Evolutionary conservation across 352 stramenopile genomes (phyloP), one percentile per base, ranked within the genome.

Genomic region (Globisporangium takayamanum): DNA sequence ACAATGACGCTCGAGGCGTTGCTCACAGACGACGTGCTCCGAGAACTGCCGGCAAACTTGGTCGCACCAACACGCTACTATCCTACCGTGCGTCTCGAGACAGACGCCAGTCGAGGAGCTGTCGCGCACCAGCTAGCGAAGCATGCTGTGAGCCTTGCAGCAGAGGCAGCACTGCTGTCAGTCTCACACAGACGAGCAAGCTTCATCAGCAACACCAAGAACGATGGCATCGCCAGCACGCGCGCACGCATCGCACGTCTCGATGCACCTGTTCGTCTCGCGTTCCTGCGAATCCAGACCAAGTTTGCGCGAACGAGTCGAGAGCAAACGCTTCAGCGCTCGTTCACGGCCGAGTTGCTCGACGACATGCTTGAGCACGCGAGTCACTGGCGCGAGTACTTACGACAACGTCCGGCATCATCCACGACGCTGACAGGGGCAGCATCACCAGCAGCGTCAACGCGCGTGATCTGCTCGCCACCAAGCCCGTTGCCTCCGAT

Each of bases 291-390:
- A 25, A 68, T 80, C 42, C 53, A 72, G 26, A 58, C 59, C 16
- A 53, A 44, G 5, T 55, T 80, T 37, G 22, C 58, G 15, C 42
- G 47, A 8, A 22, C 18, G 14, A 61, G 22, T 3, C 12, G 5
- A 26, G 30, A 55, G 1, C 15, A 39, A 39, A 12, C 11, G 18
- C 48, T 20, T 12, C 51, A 50, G 20, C 26, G 20, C 41, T 49
- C 58, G 7, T 54, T 56, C 14, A 20, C 7, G 5, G 5, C 22
- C 14, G 28, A 61, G 3, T 30, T 80, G 7, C 69, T 66, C 11
- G 41, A 55, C 8, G 64, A 80, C 25, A 80, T 80, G 69, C 20
- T 58, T n/a, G 36, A 55, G n/a, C 60, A 76, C 50, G 22, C 20
- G 7, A 28, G 49, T 18, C 22, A 60, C 6, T 80, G 72, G 72